Evolutionary conservation across 352 stramenopile genomes (phyloP), one percentile per base, ranked within the genome.

Genomic region (Elongisporangium undulatum): DNA sequence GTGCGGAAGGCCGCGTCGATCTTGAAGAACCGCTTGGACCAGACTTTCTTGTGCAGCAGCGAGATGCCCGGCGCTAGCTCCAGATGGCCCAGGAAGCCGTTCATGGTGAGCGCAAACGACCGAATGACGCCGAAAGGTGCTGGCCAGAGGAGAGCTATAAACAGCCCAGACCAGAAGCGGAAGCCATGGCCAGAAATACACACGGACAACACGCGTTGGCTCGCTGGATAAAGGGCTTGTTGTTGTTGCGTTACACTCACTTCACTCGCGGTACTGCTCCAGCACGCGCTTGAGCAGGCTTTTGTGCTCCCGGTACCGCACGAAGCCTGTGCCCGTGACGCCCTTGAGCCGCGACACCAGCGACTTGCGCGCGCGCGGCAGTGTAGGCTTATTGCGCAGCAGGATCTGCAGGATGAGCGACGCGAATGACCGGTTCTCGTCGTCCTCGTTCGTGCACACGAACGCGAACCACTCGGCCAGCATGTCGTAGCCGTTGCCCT

Each of bases 61-160:
- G 56, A 24, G 34, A 51, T 22, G 2, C 21, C 22, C 15, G 20
- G 8, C 20, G 57, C 53, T 38, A 53, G 55, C 50, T 86, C 77
- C 50, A 90, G 57, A 51, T 85, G 69, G 55, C 87, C 79, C 22
- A 90, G 62, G 13, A 77, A 85, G 59, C 81, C 81, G 50, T 89
- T 64, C 81, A 89, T 89, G 5, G 16, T 8, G 21, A 39, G 12
- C 1, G 13, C 4, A 4, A 48, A 20, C 15, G 59, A 60, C 19
- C 13, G 49, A 41, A 17, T 20, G 24, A 63, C 34, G 45, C 52
- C 16, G 52, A n/a, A n/a, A 29, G 22, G 41, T 19, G 29, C 34
- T 55, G 41, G 29, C 29, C 29, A 41, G 4, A 2, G 5, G n/a
- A n/a, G 9, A 41, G 29, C 29, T 41, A 41, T 41, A 41, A 41